Conservation (phyloP, 495 filamentous ascomycete genomes). For the Neurospora cerealis region DNA sequence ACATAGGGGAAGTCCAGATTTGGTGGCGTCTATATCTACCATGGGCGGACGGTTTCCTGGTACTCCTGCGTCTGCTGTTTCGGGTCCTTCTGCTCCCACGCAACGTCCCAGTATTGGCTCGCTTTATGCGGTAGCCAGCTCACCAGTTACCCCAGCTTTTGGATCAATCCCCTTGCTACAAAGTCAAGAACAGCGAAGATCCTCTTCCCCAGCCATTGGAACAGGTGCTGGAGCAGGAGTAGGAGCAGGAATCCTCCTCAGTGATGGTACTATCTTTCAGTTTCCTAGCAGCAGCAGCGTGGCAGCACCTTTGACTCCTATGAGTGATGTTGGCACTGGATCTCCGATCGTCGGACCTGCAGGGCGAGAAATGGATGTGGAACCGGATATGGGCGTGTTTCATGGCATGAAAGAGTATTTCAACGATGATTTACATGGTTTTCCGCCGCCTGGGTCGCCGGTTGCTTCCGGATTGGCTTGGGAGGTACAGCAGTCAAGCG, state of each 20-base stretch:
- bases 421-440: background rate
- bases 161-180: background rate
- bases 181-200: background rate
- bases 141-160: background rate
- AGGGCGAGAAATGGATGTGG: background rate
- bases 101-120: background rate
- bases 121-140: background rate
- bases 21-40: background rate
- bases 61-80: background rate
- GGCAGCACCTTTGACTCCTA: background rate
- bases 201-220: background rate
- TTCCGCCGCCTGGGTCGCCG: background rate
- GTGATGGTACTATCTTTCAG: background rate
- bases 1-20: background rate
- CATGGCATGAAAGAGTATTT: background rate
- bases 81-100: background rate
- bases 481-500: background rate
- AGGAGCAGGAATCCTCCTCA: background rate
- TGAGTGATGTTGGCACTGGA: background rate
- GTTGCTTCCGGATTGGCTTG: background rate
- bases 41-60: background rate
- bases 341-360: background rate
- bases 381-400: background rate
- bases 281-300: background rate
- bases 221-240: too few species aligned